Conservation (phyloP, 2,329 filamentous ascomycete genomes). For the Trichoderma endophyticum region DNA sequence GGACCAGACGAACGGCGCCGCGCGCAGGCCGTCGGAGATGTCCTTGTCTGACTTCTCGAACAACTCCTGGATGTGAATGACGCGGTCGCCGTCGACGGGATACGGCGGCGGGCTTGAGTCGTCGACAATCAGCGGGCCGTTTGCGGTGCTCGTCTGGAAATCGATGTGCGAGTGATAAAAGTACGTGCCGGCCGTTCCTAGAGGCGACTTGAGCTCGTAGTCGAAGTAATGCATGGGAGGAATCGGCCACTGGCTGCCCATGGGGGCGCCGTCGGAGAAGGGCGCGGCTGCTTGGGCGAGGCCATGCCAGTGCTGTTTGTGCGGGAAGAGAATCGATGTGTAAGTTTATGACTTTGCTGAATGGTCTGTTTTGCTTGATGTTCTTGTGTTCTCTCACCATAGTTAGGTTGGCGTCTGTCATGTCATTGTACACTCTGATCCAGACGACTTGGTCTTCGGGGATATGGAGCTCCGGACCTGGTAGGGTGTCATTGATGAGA, state of each 20-base stretch:
- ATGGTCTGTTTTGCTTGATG: background rate
- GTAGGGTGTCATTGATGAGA: slow-evolving; percentile 51
- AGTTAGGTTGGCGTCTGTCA: slow-evolving; percentile 52
- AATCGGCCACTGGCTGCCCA: slow-evolving; percentile 64
- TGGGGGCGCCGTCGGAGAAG: slow-evolving; percentile 62
- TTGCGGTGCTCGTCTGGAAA: slow-evolving; percentile 57
- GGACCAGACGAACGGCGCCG: slow-evolving; percentile 52
- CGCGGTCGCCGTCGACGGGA: slow-evolving; percentile 59
- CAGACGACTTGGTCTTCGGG: slow-evolving; percentile 46
- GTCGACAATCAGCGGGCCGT: slow-evolving; percentile 58
- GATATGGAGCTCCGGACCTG: slow-evolving; percentile 49
- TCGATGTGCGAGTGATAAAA: slow-evolving; percentile 68
- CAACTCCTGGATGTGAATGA: slow-evolving; percentile 54
- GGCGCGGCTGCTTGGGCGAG: slow-evolving; percentile 56
- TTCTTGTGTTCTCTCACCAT: slow-evolving; percentile 40
- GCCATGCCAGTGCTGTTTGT: slow-evolving; percentile 64
- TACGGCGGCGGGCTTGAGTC: slow-evolving; percentile 48
- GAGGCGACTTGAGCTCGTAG: slow-evolving; percentile 57
- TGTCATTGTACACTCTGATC: slow-evolving; percentile 59
- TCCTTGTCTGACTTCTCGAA: slow-evolving; percentile 52
- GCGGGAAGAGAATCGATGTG: background rate
- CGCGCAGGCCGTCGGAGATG: slow-evolving; percentile 49
- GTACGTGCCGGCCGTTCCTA: slow-evolving; percentile 58
- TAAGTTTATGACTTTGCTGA: background rate
- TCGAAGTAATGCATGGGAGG: slow-evolving; percentile 61